phyloP scores from a whole-genome alignment of 345 rosid species.

The Eucalyptus microcorys region DNA sequence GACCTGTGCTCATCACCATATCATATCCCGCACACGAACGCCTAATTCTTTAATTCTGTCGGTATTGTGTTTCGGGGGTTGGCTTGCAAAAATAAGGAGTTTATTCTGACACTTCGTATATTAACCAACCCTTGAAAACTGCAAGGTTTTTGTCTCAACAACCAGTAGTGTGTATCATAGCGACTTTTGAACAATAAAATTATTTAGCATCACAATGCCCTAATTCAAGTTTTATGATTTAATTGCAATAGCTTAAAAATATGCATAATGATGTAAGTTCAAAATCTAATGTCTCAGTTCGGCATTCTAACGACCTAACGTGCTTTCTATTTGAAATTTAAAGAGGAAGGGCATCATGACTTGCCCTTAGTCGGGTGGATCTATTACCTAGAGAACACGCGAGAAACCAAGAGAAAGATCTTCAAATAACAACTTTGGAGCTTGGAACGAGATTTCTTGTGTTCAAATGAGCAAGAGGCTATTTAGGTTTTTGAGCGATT shows the following conservation, averaged over 20 bases:
- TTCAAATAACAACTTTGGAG: background rate
- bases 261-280: background rate
- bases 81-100: background rate
- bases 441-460: too few relatives aligned
- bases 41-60: too few relatives aligned
- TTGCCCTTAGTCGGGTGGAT: background rate
- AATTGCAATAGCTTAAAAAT: background rate
- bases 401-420: background rate
- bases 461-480: background rate
- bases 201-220: background rate
- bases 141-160: background rate
- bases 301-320: background rate
- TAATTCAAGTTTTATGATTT: too few relatives aligned
- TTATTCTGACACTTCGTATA: background rate
- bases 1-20: background rate
- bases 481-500: background rate
- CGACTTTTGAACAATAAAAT: background rate
- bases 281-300: background rate
- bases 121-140: background rate
- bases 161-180: background rate
- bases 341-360: background rate
- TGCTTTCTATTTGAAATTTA: too few relatives aligned
- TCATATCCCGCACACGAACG: background rate
- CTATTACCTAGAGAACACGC: background rate
- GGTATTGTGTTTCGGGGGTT: background rate